These are phyloP conservation scores for Epichloe gansuensis DNA, from an alignment of 2,329 filamentous ascomycete species.

Conservation along the genomic window DNA sequence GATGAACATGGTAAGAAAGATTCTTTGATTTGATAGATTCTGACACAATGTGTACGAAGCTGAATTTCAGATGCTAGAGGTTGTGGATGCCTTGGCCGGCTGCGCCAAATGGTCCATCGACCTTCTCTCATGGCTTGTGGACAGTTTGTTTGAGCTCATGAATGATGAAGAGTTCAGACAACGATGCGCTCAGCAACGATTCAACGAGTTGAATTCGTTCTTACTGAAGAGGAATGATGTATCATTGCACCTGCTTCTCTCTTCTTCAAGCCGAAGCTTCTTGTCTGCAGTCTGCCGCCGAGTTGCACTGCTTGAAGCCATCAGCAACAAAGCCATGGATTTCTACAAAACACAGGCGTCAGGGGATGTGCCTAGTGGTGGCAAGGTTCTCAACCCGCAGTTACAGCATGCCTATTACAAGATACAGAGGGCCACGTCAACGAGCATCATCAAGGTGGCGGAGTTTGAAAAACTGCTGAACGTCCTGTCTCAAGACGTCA, in stretches of 20 bases:
- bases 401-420: conserved; percentile 44
- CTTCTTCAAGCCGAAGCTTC: conserved; percentile 61
- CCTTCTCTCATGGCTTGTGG: conserved; percentile 49
- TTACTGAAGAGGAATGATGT: conserved; percentile 43
- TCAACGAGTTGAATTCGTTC: conserved; percentile 36
- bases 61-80: conserved; percentile 35
- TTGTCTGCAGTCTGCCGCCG: conserved; percentile 56
- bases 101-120: conserved; percentile 71
- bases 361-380: conserved; percentile 24
- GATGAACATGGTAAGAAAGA: conserved; percentile 41
- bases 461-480: conserved; percentile 51
- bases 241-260: conserved; percentile 52
- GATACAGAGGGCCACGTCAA: conserved; percentile 37
- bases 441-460: conserved; percentile 41
- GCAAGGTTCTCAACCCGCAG: conserved; percentile 32
- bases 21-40: neutral
- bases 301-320: conserved; percentile 41
- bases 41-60: neutral
- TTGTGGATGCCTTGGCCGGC: conserved; percentile 58
- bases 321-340: conserved; percentile 35
- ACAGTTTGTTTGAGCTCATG: conserved; percentile 43
- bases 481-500: conserved; percentile 34
- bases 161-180: conserved; percentile 38
- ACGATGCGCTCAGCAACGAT: conserved; percentile 34
- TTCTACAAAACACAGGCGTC: conserved; percentile 35